phyloP scores from a whole-genome alignment of 2,329 filamentous ascomycete genomes.

The Colletotrichum sp. region DNA sequence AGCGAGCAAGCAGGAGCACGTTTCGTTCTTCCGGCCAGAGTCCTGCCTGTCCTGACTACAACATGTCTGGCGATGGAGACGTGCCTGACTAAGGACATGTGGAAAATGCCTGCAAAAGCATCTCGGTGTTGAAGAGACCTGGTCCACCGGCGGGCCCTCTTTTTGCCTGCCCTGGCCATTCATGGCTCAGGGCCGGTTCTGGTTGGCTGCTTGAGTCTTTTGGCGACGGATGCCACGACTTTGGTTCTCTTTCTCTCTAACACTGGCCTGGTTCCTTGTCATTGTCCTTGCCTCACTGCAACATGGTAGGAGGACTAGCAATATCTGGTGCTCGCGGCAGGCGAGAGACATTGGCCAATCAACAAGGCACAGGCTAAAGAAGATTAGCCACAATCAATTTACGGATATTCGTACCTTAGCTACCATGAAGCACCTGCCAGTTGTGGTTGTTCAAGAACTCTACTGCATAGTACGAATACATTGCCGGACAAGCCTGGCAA shows the following conservation, averaged over 20 bases:
- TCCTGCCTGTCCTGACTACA: conserved; percentile 3
- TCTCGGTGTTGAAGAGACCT: background rate
- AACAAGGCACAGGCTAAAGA: background rate
- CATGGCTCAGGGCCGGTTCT: background rate
- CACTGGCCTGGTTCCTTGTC: conserved; percentile 8
- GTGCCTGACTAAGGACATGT: conserved; percentile 6
- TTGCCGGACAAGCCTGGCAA: background rate
- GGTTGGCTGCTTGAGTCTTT: conserved; percentile 1
- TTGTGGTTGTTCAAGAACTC: background rate
- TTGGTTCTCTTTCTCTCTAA: background rate
- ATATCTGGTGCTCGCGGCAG: background rate
- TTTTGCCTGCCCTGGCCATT: conserved; percentile 16
- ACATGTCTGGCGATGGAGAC: background rate
- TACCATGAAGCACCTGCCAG: background rate
- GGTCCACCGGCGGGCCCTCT: background rate
- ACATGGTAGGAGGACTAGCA: background rate
- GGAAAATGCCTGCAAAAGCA: background rate
- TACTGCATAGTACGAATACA: background rate
- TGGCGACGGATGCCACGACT: background rate
- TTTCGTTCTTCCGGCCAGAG: background rate
- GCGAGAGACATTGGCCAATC: background rate
- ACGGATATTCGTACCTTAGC: background rate
- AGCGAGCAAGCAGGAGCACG: background rate
- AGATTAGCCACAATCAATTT: background rate
- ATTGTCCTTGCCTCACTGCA: background rate